A percentile compares a stretch with the other conserved stretches of the same genome.
phyloP scores from a whole-genome alignment of 345 rosid species.

The Citrus australasica region DNA sequence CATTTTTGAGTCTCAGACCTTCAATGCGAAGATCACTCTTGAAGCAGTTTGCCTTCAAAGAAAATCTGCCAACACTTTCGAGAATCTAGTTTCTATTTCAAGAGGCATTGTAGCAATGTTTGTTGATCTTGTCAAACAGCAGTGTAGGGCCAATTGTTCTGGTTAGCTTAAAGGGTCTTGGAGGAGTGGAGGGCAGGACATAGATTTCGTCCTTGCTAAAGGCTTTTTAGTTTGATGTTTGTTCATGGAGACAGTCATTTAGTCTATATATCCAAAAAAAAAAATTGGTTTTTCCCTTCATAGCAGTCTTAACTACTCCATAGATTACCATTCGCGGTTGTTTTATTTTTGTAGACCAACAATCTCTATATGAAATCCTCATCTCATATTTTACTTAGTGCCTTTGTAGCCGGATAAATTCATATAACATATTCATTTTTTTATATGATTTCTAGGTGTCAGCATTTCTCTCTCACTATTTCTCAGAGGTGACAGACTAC shows the following conservation, averaged over 20 bases:
- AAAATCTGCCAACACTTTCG: not conserved
- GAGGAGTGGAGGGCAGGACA: not conserved
- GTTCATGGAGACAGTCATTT: not conserved
- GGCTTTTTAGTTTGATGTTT: not conserved
- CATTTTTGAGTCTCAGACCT: not conserved
- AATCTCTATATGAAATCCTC: not conserved
- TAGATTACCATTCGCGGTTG: not conserved
- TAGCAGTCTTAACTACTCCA: not conserved
- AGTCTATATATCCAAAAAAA: not conserved
- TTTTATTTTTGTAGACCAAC: not conserved
- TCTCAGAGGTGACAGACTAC: conserved; percentile 90
- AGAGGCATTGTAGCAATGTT: not conserved
- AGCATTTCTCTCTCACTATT: conserved; percentile 85
- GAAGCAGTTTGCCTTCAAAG: not conserved
- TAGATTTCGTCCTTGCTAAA: not conserved
- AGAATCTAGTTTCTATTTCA: not conserved
- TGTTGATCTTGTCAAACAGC: not conserved
- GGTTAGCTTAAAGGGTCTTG: not conserved
- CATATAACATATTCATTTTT: not conserved
- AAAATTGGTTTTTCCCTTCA: not conserved
- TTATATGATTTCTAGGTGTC: conserved; percentile 55
- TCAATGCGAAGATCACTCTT: not conserved
- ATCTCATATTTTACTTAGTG: not conserved
- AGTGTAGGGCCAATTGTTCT: not conserved
- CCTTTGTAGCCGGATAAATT: not conserved